Evolutionary conservation across 345 rosid genomes (phyloP).

Genomic region (Gossypium mustelinum): DNA sequence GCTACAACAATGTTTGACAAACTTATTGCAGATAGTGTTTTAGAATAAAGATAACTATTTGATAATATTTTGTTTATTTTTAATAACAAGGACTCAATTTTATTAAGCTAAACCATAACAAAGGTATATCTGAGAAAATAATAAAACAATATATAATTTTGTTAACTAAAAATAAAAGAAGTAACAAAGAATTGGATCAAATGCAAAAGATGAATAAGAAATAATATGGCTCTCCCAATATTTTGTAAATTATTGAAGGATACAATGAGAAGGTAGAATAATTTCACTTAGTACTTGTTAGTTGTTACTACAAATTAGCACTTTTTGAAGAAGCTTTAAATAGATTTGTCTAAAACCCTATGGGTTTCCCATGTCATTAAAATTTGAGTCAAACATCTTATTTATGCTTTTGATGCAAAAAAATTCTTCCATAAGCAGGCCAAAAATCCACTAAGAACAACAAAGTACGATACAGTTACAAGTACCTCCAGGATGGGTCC

Average conservation of each 20-base stretch:
- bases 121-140: neutral
- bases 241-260: neutral
- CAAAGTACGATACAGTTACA: slow-evolving; percentile 9
- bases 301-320: neutral
- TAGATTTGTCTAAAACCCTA: neutral
- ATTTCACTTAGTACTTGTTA: neutral
- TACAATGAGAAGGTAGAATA: neutral
- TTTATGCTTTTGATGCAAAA: neutral
- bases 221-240: neutral
- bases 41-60: neutral
- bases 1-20: neutral
- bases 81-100: neutral
- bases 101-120: neutral
- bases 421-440: neutral
- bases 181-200: neutral
- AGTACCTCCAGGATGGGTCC: slow-evolving; percentile 98
- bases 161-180: neutral
- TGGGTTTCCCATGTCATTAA: neutral
- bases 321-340: neutral
- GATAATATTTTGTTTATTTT: neutral
- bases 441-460: neutral
- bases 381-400: neutral
- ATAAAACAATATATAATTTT: neutral
- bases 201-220: neutral
- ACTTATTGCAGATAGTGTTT: neutral